Base-by-base conservation (phyloP, 177 flowering plant genomes). In the Vitis hybrid region DNA sequence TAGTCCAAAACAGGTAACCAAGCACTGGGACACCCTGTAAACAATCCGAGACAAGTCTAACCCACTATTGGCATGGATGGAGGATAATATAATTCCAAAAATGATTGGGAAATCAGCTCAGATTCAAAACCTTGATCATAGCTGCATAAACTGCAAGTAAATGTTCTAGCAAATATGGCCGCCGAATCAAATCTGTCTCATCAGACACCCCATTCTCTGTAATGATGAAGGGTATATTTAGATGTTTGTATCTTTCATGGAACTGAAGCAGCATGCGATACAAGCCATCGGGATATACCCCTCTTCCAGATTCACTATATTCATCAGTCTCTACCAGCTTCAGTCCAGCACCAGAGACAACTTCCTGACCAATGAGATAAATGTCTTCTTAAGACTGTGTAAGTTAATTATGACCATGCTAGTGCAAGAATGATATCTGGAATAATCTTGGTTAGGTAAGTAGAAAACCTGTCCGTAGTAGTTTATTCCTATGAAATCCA, bases 221-320 rank as follows among this genome's bases (percentile, higher is more conserved):
- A 50, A 95, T 80, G 66, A 95, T 91, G 76, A 89, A 95, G 9
- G 99, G 98, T 6, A 91, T 8, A 46, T 86, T 83, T 41, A 89
- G 80, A 80, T 91, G 90, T 74, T 84, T 89, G 86, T 95, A 95
- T 84, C 98, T 86, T 77, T 95, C 96, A 74, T 95, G 91, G 68
- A 91, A 95, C 80, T 91, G 88, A 67, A 93, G 88, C 69, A 95
- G 77, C 85, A 95, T 79, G 21, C 97, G 87, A 76, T 72, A 95
- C 74, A 95, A 76, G 60, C 99, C 99, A 85, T 93, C 99, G 30
- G 98, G 99, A 72, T 95, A 95, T 21, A 95, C 91, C 11, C 89
- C 98, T 65, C 97, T 94, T 3, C 99, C 99, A 69, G 99, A 93
- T 86, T 95, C 98, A 83, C 99, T 93, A 72, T 95, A 95, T 65